Evolutionary conservation across 2,329 filamentous ascomycete genomes (phyloP).

Genomic region (Aspergillus uvarum): DNA sequence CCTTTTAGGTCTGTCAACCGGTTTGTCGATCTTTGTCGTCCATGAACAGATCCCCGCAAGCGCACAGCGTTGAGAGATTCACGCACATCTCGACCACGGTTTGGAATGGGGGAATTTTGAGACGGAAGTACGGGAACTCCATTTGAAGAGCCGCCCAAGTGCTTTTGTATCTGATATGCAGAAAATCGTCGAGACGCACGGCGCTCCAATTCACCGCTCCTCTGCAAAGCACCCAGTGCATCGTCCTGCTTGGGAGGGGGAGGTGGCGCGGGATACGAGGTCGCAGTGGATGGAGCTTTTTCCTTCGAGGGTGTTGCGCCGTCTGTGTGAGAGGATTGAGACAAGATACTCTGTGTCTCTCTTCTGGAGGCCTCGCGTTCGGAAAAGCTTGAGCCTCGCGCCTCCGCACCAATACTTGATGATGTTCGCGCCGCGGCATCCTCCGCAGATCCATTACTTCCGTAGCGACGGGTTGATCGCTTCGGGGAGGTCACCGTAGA

Average conservation of each 20-base stretch:
- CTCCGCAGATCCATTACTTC: slow-evolving; percentile 40
- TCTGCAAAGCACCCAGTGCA: slow-evolving; percentile 84
- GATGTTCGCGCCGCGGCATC: slow-evolving; percentile 32
- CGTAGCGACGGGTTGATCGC: slow-evolving; percentile 37
- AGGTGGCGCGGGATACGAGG: slow-evolving; percentile 66
- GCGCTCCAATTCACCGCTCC: slow-evolving; percentile 87
- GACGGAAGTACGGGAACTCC: slow-evolving; percentile 80
- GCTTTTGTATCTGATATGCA: slow-evolving; percentile 94
- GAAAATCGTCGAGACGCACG: slow-evolving; percentile 92
- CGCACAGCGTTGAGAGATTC: slow-evolving; percentile 78
- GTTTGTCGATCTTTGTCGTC: slow-evolving; percentile 52
- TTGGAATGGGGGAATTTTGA: slow-evolving; percentile 59
- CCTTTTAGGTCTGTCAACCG: slow-evolving; percentile 57
- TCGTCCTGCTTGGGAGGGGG: slow-evolving; percentile 82
- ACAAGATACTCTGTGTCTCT: slow-evolving; percentile 39
- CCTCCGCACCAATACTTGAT: slow-evolving; percentile 29
- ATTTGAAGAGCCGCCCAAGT: slow-evolving; percentile 75
- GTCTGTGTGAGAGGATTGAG: slow-evolving; percentile 68
- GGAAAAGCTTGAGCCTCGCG: slow-evolving; percentile 31
- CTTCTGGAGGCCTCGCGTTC: slow-evolving; percentile 43
- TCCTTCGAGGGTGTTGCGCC: slow-evolving; percentile 46
- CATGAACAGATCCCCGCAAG: slow-evolving; percentile 57
- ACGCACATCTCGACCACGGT: slow-evolving; percentile 70
- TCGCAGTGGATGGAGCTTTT: slow-evolving; percentile 22
- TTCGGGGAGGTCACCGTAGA: slow-evolving; percentile 33